A percentile compares a stretch with the other conserved stretches of the same genome.
Evolutionary conservation across 805 yeast species (phyloP).

Genomic region (Wickerhamiella siamensis): DNA sequence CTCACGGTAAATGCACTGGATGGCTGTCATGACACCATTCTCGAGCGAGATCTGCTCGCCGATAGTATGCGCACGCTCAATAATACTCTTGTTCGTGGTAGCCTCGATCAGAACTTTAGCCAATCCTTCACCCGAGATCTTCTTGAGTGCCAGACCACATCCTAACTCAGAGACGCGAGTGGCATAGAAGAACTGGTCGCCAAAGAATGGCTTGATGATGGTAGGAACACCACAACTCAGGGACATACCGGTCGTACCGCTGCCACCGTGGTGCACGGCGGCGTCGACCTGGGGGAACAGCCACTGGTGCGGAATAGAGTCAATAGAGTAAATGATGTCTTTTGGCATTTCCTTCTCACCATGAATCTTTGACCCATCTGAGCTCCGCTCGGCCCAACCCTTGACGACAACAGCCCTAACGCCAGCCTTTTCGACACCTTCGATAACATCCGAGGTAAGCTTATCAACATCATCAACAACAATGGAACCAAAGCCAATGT

Average conservation of each 20-base stretch:
- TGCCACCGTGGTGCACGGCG: conserved; percentile 95
- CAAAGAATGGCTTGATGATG: conserved; percentile 85
- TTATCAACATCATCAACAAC: conserved; percentile 73
- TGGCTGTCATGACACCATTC: conserved; percentile 66
- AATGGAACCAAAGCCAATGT: conserved; percentile 92
- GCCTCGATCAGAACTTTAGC: conserved; percentile 56
- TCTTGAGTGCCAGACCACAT: conserved; percentile 58
- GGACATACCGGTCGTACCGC: conserved; percentile 92
- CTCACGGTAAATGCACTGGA: conserved; percentile 63
- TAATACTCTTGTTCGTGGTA: conserved; percentile 49
- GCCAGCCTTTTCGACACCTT: conserved; percentile 66
- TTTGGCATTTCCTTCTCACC: conserved; percentile 22
- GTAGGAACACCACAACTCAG: conserved; percentile 79
- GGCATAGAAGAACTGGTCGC: conserved; percentile 91
- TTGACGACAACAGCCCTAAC: conserved; percentile 79
- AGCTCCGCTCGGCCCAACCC: conserved; percentile 80
- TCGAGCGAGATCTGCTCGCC: conserved; percentile 57
- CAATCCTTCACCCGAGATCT: conserved; percentile 49
- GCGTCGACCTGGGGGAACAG: conserved; percentile 78
- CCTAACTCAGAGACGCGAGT: conserved; percentile 78
- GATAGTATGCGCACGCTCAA: conserved; percentile 47
- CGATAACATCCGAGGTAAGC: conserved; percentile 61
- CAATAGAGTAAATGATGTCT: conserved; percentile 47
- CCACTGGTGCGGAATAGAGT: conserved; percentile 87
- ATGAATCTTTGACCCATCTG: conserved; percentile 18